Conservation (phyloP, 345 rosid species). For the Cardamine resedifolia region DNA sequence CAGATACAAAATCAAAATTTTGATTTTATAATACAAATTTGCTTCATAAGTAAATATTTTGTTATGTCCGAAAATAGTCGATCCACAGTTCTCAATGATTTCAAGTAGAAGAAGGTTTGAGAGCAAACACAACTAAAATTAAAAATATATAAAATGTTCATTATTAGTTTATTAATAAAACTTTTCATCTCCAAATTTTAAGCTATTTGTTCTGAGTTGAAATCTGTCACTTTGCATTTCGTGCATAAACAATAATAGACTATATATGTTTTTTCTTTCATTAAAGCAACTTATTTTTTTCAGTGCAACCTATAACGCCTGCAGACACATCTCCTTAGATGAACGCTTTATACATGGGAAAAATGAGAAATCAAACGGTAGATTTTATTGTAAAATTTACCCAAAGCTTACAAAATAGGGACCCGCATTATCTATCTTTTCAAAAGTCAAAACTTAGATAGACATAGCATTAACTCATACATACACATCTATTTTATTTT, state of each 20-base stretch:
- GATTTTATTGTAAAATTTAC: neutral
- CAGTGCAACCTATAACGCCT: too few species aligned
- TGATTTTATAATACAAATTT: too few species aligned
- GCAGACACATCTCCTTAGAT: too few species aligned
- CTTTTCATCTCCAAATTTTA: too few species aligned
- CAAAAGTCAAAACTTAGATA: slow-evolving; percentile 36
- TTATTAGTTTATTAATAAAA: neutral
- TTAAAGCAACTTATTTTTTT: too few species aligned
- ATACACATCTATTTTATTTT: neutral
- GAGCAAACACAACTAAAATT: neutral
- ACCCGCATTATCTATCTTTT: slow-evolving; percentile 8
- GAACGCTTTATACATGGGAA: too few species aligned
- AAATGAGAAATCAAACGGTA: neutral
- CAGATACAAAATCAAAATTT: too few species aligned
- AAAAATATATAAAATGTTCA: neutral
- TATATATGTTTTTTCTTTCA: too few species aligned
- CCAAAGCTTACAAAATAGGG: slow-evolving; percentile 8
- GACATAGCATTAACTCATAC: slow-evolving; percentile 12
- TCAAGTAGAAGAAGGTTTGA: neutral
- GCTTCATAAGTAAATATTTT: too few species aligned
- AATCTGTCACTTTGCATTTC: too few species aligned
- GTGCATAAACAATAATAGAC: too few species aligned
- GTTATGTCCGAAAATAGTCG: neutral
- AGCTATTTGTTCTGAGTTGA: too few species aligned
- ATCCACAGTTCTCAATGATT: neutral